Evolutionary conservation across 495 filamentous ascomycete species (phyloP).

Genomic region (Hypoxylon subgilvum): DNA sequence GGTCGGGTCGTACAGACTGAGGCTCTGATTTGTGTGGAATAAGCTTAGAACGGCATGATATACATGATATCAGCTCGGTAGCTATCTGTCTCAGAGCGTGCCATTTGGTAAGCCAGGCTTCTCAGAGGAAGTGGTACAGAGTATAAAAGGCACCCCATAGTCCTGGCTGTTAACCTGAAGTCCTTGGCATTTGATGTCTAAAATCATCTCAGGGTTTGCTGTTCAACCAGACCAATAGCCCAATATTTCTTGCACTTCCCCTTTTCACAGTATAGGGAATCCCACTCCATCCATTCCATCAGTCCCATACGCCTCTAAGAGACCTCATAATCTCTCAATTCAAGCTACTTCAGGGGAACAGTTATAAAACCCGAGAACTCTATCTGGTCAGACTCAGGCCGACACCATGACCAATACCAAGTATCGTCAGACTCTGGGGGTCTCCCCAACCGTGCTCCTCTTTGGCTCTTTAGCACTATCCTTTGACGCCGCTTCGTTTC

Average conservation of each 20-base stretch:
- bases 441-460: constrained; percentile 27
- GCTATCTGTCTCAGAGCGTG: not conserved
- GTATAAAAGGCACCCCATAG: not conserved
- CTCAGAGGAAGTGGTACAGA: not conserved
- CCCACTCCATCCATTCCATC: not conserved
- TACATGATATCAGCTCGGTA: not conserved
- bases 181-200: not conserved
- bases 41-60: not conserved
- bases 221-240: not conserved
- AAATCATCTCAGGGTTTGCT: not conserved
- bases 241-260: not conserved
- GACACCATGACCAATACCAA: constrained; percentile 7
- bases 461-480: constrained; percentile 45
- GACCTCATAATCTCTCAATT: not conserved
- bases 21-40: not conserved
- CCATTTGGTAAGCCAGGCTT: not conserved
- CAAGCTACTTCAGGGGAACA: not conserved
- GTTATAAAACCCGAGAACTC: not conserved
- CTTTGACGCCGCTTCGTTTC: constrained; percentile 36
- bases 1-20: not conserved
- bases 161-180: not conserved
- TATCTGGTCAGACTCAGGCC: not conserved
- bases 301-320: not conserved
- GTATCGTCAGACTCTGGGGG: constrained; percentile 1
- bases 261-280: not conserved